Percentiles rank a stretch among this genome's conserved stretches.
Evolutionary conservation across 1,139 yeast species (phyloP).

Genomic region (Protomyces pachydermus): DNA sequence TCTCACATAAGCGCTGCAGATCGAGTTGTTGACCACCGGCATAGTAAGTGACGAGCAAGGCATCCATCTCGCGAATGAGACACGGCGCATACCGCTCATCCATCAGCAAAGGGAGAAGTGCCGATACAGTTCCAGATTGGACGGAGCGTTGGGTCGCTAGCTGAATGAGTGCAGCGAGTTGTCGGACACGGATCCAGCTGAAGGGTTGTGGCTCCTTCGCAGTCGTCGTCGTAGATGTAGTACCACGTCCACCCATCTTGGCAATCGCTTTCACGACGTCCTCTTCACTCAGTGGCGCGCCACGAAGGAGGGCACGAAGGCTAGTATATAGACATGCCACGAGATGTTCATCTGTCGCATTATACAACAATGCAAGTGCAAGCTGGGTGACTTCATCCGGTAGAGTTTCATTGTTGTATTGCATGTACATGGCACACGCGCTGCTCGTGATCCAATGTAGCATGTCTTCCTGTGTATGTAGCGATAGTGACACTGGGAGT

Average conservation of each 20-base stretch:
- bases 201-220: neutral
- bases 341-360: neutral
- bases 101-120: neutral
- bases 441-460: neutral
- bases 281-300: neutral
- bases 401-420: neutral
- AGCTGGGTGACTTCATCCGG: neutral
- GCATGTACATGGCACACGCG: neutral
- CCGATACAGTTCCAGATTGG: neutral
- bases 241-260: neutral
- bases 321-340: neutral
- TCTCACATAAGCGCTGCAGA: neutral
- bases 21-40: neutral
- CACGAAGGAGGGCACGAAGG: neutral
- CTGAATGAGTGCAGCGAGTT: neutral
- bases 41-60: neutral
- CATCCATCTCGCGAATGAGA: neutral
- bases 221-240: neutral
- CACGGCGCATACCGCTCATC: neutral
- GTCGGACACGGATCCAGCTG: neutral
- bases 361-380: neutral
- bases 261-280: neutral
- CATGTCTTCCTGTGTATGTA: neutral
- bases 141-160: neutral
- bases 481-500: neutral